Evolutionary conservation across 2,329 filamentous ascomycete genomes (phyloP).

Genomic region (Ophiostoma sp.): DNA sequence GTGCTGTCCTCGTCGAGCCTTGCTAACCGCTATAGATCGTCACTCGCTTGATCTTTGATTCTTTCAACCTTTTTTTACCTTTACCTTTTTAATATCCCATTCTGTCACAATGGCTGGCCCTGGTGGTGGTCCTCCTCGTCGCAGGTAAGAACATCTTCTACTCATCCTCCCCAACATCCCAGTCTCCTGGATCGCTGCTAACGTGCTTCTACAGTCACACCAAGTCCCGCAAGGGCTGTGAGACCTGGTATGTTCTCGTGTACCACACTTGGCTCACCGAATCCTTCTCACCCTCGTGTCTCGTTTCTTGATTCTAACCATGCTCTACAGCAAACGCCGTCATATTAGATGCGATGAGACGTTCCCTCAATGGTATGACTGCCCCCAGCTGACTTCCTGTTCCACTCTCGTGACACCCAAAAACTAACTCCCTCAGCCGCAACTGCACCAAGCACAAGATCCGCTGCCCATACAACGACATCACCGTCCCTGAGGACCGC

Average conservation of each 20-base stretch:
- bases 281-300: background rate
- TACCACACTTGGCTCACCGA: no score
- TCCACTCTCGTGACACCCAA: background rate
- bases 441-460: conserved; percentile 99
- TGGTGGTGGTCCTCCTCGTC: conserved; percentile 83
- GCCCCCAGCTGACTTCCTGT: conserved; percentile 6
- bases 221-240: conserved; percentile 97
- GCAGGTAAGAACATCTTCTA: conserved; percentile 29
- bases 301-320: background rate
- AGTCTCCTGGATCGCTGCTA: no score
- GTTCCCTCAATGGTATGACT: conserved; percentile 85
- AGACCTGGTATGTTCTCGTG: conserved; percentile 62
- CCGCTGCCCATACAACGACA: conserved; percentile 95
- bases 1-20: background rate
- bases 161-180: no score
- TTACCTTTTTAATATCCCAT: conserved; percentile 32
- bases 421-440: conserved; percentile 51
- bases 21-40: conserved; percentile 13
- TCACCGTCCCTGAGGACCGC: conserved; percentile 60
- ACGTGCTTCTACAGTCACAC: conserved; percentile 61
- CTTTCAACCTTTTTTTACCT: conserved; percentile 31
- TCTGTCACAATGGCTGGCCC: conserved; percentile 71
- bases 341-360: conserved; percentile 98
- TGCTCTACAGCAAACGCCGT: conserved; percentile 67
- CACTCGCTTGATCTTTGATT: conserved; percentile 23